Base-by-base conservation (phyloP, 306 rosid genomes). In the Carpinus fangiana region DNA sequence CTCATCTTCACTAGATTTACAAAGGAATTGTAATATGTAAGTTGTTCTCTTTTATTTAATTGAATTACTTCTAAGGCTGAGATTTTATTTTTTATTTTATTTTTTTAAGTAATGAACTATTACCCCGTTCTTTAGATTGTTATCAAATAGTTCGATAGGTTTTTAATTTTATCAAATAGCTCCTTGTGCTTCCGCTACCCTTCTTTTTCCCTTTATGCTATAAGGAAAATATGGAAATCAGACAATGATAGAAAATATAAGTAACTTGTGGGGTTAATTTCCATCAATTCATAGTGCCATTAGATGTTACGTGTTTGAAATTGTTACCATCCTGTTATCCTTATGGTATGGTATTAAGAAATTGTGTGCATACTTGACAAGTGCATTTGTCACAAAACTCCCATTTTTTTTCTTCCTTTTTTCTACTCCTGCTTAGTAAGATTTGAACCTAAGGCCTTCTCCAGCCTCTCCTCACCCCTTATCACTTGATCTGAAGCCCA, bases 11-110 rank as follows among this genome's bases (percentile, higher is more conserved):
- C 90, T 93, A 14, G 99, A 95, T 78, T 90, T 95, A 79, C 98
- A 93, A 89, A 95, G 72, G 73, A 95, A 95, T 81, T 93, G 99
- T 88, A 95, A 95, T 86, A 76, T 90, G 99, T 93, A 86, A 80
- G 96, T 83, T 50, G 78, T 50, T 17, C 47, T 2, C 36, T 11
- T 23, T 21, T 26, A 60, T 10, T 60, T 60, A 11, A 26, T 60
- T 60, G 36, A 23, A 26, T 60, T 23, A 60, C 2, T 60, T 26
- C 38, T 2, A 28, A 23, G 11, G 31, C 26, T 26, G 66, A 60
- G 66, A 59, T 21, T 23, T 23, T 23, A 23, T 23, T 60, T 36
- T 10, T 8, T 21, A 21, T 23, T 57, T 23, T 59, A 12, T 28
- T 21, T 20, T 26, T 5, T 59, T 10, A 23, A 59, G 12, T 59